Evolutionary conservation across 2,329 filamentous ascomycete genomes (phyloP).

Genomic region (Rutstroemia sp.): DNA sequence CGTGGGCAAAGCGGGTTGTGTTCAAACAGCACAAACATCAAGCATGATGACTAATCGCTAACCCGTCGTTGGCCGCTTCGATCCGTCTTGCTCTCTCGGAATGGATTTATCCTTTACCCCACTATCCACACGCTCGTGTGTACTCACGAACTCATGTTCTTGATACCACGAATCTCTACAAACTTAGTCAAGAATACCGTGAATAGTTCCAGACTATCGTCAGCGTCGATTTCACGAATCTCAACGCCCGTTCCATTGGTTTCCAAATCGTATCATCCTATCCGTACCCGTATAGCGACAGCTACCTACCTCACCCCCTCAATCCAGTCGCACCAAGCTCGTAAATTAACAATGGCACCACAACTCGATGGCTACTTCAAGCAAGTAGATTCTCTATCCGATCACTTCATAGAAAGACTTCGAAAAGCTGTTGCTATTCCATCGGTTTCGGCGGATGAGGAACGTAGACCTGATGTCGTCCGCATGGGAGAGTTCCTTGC

Average conservation of each 20-base stretch:
- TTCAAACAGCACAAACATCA: not conserved
- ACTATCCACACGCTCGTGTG: not conserved
- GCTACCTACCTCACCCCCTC: constrained; percentile 23
- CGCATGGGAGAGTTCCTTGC: constrained; percentile 93
- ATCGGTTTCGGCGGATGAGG: constrained; percentile 87
- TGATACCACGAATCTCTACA: constrained; percentile 5
- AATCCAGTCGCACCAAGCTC: constrained; percentile 45
- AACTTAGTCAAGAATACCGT: constrained; percentile 3
- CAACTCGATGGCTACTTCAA: constrained; percentile 89
- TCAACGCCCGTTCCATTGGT: not conserved
- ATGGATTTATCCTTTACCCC: not conserved
- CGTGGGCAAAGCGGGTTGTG: not conserved
- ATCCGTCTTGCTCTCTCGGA: not conserved
- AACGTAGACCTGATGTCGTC: constrained; percentile 83
- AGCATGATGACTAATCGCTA: not conserved
- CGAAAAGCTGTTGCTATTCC: constrained; percentile 92
- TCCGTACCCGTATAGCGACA: not conserved
- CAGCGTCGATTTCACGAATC: not conserved
- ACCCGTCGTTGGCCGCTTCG: not conserved
- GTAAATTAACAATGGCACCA: constrained; percentile 67
- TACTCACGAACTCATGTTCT: constrained; percentile 1
- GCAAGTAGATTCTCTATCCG: constrained; percentile 75
- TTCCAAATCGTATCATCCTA: not conserved
- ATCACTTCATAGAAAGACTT: constrained; percentile 82
- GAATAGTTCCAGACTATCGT: not conserved